These are phyloP conservation scores for Cladobotryum mycophilum DNA, from an alignment of 2,329 filamentous ascomycete genomes.

Conservation along the genomic window DNA sequence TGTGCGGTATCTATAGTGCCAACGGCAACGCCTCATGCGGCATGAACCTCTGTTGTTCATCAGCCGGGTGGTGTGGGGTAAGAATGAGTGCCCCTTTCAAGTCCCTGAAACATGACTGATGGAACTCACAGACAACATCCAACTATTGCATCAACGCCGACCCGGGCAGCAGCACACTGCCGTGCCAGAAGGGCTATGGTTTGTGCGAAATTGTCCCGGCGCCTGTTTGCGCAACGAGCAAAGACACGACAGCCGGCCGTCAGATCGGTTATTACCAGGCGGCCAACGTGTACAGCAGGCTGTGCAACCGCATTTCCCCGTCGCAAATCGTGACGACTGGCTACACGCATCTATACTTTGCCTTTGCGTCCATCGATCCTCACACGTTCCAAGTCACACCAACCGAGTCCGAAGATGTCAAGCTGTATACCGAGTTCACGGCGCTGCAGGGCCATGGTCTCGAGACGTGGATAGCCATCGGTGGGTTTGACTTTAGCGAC, in stretches of 20 bases:
- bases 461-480: conserved; percentile 34
- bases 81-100: not conserved
- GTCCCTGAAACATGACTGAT: not conserved
- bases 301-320: conserved; percentile 20
- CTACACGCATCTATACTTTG: conserved; percentile 27
- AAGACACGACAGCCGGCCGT: conserved; percentile 21
- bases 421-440: conserved; percentile 6
- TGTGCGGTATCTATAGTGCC: conserved; percentile 22
- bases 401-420: not conserved
- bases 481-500: conserved; percentile 37
- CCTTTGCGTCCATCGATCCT: conserved; percentile 29
- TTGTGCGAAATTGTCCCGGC: conserved; percentile 16
- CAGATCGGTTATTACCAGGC: conserved; percentile 28
- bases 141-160: conserved; percentile 11
- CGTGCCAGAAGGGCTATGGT: conserved; percentile 31
- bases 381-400: conserved; percentile 17
- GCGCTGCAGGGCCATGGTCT: conserved; percentile 27
- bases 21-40: conserved; percentile 18
- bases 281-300: conserved; percentile 13
- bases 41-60: conserved; percentile 24
- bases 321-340: conserved; percentile 16
- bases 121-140: not conserved
- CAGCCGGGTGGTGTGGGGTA: conserved; percentile 19
- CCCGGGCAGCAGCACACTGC: conserved; percentile 20
- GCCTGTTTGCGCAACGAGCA: conserved; percentile 19